Conservation (phyloP, 2,329 filamentous ascomycete species). For the Penicillium sp. region DNA sequence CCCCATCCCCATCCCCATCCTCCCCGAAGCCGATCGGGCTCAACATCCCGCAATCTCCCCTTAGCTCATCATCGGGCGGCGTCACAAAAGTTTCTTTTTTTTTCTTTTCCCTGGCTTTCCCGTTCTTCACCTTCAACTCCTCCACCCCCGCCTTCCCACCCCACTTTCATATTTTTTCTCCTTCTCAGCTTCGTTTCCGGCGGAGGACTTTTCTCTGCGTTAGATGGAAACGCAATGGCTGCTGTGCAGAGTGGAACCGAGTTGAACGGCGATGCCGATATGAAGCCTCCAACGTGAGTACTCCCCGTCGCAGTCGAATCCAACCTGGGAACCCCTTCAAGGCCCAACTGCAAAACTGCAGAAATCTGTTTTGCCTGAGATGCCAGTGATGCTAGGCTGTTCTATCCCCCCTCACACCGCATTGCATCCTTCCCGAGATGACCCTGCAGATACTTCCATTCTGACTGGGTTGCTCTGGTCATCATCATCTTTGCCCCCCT, state of each 20-base stretch:
- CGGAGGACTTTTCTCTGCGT: slow-evolving; percentile 12
- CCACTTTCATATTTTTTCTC: slow-evolving; percentile 1
- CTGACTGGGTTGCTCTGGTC: not conserved
- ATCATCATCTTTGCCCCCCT: not conserved
- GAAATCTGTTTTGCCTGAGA: too few relatives aligned
- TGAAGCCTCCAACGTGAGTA: slow-evolving; percentile 66
- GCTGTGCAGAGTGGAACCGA: slow-evolving; percentile 52
- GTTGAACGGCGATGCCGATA: slow-evolving; percentile 58
- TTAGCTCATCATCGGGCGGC: slow-evolving; percentile 38
- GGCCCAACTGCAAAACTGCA: too few relatives aligned
- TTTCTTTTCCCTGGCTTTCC: slow-evolving; percentile 14
- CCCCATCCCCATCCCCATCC: not conserved
- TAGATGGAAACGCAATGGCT: slow-evolving; percentile 48
- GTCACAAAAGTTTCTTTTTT: slow-evolving; percentile 27
- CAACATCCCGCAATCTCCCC: slow-evolving; percentile 40
- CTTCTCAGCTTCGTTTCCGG: slow-evolving; percentile 15
- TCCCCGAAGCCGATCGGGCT: not conserved
- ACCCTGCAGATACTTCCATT: slow-evolving; percentile 12
- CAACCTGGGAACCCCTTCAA: too few relatives aligned
- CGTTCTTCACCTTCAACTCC: slow-evolving; percentile 8
- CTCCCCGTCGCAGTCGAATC: too few relatives aligned
- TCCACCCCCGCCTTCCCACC: slow-evolving; percentile 6
- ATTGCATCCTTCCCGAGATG: slow-evolving; percentile 17
- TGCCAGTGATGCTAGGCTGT: too few relatives aligned
- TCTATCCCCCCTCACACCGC: slow-evolving; percentile 22